Base-by-base conservation (phyloP, 768 basidiomycete species). In the Tubosaeta sp. region DNA sequence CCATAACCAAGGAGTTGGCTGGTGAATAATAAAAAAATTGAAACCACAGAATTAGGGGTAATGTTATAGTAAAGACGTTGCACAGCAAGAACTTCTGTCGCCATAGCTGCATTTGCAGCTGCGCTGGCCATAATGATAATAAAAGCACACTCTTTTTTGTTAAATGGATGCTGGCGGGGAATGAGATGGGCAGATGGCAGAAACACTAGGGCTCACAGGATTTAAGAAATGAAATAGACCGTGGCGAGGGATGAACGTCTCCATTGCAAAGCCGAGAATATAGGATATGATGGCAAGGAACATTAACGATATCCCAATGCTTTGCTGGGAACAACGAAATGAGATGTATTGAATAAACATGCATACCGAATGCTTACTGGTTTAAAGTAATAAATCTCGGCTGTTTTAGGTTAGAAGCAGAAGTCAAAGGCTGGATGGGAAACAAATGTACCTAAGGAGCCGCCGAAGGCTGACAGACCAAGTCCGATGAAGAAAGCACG, bases 351-450 rank as follows among this genome's bases (percentile, higher is more conserved):
- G 30, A 8, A 27, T 65, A 3, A 13, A 21, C 21, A 14, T 18
- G 13, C 11, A 14, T 16, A 16, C 14, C 4, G 31, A 30, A 21
- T 31, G n/a, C 50, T 50, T 57, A 77, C 79, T 4, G 79, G 79
- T 63, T 82, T 81, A 64, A 81, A 82, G 59, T 82, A 82, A 61
- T 80, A 81, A 24, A 82, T 81, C 55, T 82, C 74, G 30, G 79
- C 78, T 79, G 48, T 16, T 30, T 22, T 21, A 21, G 22, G 21
- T 49, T 5, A 46, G 56, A 34, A 42, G 4, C 0, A 25, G 22
- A 48, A 45, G 19, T 54, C 48, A 10, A n/a, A 18, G 19, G 42
- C 34, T 21, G 35, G 24, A 44, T 18, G 4, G 16, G 14, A 35
- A 4, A 31, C 24, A 27, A 14, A 57, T 62, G 14, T 59, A 75